Evolutionary conservation across 805 yeast species (phyloP).

Genomic region (Pichia californica): DNA sequence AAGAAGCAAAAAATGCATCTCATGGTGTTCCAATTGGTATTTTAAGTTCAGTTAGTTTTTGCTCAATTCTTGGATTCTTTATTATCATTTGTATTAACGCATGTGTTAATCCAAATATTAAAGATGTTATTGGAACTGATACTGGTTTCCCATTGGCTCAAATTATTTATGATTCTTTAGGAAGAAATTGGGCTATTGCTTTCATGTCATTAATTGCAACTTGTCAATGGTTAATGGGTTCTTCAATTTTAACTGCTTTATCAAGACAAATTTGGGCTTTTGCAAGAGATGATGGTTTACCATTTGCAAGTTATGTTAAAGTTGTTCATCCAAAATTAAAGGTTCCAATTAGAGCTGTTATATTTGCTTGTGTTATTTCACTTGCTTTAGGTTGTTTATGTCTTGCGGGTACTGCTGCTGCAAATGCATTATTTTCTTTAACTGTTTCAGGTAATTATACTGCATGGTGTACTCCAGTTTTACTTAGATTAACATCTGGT

Average conservation of each 20-base stretch:
- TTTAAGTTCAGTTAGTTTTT: conserved; percentile 47
- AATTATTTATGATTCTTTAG: conserved; percentile 54
- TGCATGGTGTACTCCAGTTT: conserved; percentile 58
- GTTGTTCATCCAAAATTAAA: conserved; percentile 47
- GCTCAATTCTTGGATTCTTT: conserved; percentile 54
- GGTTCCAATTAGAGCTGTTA: conserved; percentile 64
- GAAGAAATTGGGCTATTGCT: conserved; percentile 59
- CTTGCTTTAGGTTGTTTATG: conserved; percentile 50
- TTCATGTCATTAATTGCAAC: conserved; percentile 51
- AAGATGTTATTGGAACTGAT: conserved; percentile 34
- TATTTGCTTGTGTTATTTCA: conserved; percentile 46
- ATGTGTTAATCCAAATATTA: conserved; percentile 42
- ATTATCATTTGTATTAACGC: conserved; percentile 49
- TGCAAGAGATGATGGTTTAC: conserved; percentile 72
- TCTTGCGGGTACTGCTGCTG: conserved; percentile 53
- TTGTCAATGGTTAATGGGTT: conserved; percentile 64
- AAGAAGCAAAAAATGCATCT: conserved; percentile 60
- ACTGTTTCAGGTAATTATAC: conserved; percentile 56
- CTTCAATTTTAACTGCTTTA: conserved; percentile 53
- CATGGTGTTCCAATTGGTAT: conserved; percentile 63
- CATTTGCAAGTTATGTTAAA: conserved; percentile 50
- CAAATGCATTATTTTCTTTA: conserved; percentile 61
- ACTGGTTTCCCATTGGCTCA: conserved; percentile 65
- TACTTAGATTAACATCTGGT: conserved; percentile 45
- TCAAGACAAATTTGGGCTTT: conserved; percentile 73